Evolutionary conservation across 768 basidiomycete species (phyloP), one percentile per base, ranked within the genome.

Genomic region (Cystofilobasidium bisporidii): DNA sequence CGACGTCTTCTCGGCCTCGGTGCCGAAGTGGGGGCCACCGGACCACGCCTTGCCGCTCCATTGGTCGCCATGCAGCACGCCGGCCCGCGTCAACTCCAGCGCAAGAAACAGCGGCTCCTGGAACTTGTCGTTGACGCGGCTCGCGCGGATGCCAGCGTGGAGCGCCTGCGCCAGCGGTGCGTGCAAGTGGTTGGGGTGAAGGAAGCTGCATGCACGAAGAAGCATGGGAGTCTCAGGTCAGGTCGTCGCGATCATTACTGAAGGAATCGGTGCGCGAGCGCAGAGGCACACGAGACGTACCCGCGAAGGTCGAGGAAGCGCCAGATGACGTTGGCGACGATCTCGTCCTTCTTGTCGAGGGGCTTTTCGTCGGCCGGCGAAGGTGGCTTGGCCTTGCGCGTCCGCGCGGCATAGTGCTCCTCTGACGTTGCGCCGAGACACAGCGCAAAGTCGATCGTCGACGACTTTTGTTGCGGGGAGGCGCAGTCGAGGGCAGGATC

Each of bases 291-390:
- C 18, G 61, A 38, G 20, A 83, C 86, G 75, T 78, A 94, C 93
- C 92, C 91, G 78, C 96, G 81, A 67, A 97, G 80, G 77, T 97
- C 94, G 65, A 99, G 83, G 83, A 98, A 97, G 63, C 94, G 85
- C 93, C 93, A 97, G 64, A 99, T 89, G 32, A 94, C 92, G 75
- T 99, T 99, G 11, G 93, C 93, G 4, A 99, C 96, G 0, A 96
- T 82, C 77, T 99, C 96, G 73, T 99, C 96, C 79, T 98, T 98
- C 80, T 96, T 97, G 69, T 98, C 94, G 32, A 99, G 81, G 20
- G 85, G 82, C 22, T 58, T 43, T 14, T 45, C 57, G 22, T 57
- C 56, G 10, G 36, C 41, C 12, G 60, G 17, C n/a, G 76, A 70
- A 63, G n/a, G 69, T 47, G 63, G 70, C 72, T 69, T 71, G 22